Evolutionary conservation across 495 filamentous ascomycete species (phyloP).

Genomic region (Chaetomium tenue): DNA sequence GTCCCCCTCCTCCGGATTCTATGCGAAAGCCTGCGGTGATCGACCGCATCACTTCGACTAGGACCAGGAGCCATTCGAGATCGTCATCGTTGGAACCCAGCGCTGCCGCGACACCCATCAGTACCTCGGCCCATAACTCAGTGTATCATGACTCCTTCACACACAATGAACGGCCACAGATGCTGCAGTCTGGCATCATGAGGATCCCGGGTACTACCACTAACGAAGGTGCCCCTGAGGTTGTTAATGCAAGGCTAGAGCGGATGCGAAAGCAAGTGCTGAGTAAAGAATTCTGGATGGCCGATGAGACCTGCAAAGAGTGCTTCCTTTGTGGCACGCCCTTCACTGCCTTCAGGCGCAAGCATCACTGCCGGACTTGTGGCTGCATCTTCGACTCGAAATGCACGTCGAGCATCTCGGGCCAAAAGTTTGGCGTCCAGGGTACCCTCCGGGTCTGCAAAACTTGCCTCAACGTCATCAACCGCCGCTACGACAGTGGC

Average conservation of each 20-base stretch:
- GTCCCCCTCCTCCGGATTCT: slow-evolving; percentile 24
- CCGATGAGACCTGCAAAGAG: slow-evolving; percentile 95
- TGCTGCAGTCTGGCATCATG: slow-evolving; percentile 44
- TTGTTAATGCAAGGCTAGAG: slow-evolving; percentile 60
- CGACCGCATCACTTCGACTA: slow-evolving; percentile 55
- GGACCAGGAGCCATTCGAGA: slow-evolving; percentile 52
- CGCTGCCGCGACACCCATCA: slow-evolving; percentile 51
- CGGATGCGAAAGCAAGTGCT: slow-evolving; percentile 79
- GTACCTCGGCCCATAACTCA: slow-evolving; percentile 55
- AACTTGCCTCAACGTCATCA: slow-evolving; percentile 89
- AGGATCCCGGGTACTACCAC: slow-evolving; percentile 55
- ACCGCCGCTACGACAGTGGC: slow-evolving; percentile 78
- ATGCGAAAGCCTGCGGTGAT: slow-evolving; percentile 46
- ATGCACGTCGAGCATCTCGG: slow-evolving; percentile 86
- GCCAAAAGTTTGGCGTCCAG: slow-evolving; percentile 80
- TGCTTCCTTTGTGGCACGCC: slow-evolving; percentile 89
- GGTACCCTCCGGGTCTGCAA: slow-evolving; percentile 89
- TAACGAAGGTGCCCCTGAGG: slow-evolving; percentile 57
- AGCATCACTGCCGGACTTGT: slow-evolving; percentile 92
- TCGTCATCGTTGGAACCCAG: slow-evolving; percentile 62
- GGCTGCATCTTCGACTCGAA: slow-evolving; percentile 98
- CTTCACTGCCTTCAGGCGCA: slow-evolving; percentile 90
- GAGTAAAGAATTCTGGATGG: slow-evolving; percentile 98
- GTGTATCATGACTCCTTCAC: slow-evolving; percentile 53
- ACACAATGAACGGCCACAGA: slow-evolving; percentile 44